Percentiles rank a stretch among this genome's conserved stretches.
phyloP scores from a whole-genome alignment of 75 land plant species.

The Cryptomeria japonica region DNA sequence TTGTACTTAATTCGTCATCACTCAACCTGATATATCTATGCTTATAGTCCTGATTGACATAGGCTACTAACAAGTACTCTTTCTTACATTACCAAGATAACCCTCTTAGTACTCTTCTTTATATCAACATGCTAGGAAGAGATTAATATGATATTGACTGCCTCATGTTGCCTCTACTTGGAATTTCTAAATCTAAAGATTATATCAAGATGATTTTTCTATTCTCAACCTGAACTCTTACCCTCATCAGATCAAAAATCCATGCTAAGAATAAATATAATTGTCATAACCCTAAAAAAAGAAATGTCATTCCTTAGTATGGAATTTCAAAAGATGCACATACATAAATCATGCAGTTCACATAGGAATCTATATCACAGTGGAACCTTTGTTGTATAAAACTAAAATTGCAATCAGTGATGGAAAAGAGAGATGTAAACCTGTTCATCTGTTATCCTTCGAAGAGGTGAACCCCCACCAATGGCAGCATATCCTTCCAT shows the following conservation, averaged over 20 bases:
- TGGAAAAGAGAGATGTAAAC: conserved; percentile 20
- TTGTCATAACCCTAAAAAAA: background rate
- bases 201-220: background rate
- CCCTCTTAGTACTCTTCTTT: background rate
- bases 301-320: background rate
- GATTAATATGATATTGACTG: background rate
- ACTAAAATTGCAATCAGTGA: background rate
- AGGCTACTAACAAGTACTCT: no score
- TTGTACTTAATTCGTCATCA: no score
- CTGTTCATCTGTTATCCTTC: conserved; percentile 94
- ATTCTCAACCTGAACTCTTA: background rate
- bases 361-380: background rate
- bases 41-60: no score
- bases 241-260: background rate
- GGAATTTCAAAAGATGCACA: background rate
- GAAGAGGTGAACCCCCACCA: conserved; percentile 99
- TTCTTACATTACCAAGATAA: background rate
- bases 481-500: conserved; percentile 99
- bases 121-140: background rate
- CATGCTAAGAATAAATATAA: background rate
- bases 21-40: no score
- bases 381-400: background rate
- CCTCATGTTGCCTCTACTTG: background rate
- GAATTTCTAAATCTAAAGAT: background rate
- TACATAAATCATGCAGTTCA: background rate